Evolutionary conservation across 2,329 filamentous ascomycete species (phyloP).

Genomic region (Acrodontium crateriforme): DNA sequence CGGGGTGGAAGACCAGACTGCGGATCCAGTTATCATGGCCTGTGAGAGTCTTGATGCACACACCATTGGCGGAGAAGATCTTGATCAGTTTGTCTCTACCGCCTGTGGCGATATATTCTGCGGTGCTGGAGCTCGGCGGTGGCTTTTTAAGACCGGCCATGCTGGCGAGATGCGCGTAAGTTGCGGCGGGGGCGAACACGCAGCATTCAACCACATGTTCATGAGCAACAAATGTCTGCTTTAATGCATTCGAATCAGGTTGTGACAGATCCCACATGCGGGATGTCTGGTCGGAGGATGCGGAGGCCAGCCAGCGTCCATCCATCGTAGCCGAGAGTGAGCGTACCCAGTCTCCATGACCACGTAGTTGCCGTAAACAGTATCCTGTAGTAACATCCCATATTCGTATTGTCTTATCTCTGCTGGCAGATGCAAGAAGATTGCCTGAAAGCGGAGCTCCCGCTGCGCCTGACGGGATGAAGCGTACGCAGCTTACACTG

Average conservation of each 20-base stretch:
- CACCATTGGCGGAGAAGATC: constrained; percentile 76
- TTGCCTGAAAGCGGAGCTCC: constrained; percentile 70
- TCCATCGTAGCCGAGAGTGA: constrained; percentile 73
- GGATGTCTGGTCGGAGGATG: constrained; percentile 68
- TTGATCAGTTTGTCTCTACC: constrained; percentile 82
- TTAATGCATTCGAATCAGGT: constrained; percentile 46
- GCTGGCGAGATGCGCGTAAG: constrained; percentile 63
- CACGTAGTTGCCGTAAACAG: constrained; percentile 77
- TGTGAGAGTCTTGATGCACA: constrained; percentile 65
- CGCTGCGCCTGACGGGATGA: constrained; percentile 70
- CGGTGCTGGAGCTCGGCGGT: constrained; percentile 57
- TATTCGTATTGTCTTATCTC: constrained; percentile 72
- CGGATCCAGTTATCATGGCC: constrained; percentile 95
- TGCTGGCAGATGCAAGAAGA: constrained; percentile 69
- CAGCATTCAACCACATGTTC: constrained; percentile 81
- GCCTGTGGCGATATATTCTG: constrained; percentile 82
- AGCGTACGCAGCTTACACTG: constrained; percentile 75
- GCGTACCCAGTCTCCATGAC: constrained; percentile 83
- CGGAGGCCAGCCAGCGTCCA: constrained; percentile 69
- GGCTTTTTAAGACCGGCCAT: constrained; percentile 75
- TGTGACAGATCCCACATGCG: constrained; percentile 73
- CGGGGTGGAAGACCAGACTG: constrained; percentile 74
- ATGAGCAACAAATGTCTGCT: constrained; percentile 69
- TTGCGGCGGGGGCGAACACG: constrained; percentile 64
- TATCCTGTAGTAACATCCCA: constrained; percentile 93